These are phyloP conservation scores for Cercospora sojina DNA, from an alignment of 2,329 filamentous ascomycete species.

Conservation along the genomic window DNA sequence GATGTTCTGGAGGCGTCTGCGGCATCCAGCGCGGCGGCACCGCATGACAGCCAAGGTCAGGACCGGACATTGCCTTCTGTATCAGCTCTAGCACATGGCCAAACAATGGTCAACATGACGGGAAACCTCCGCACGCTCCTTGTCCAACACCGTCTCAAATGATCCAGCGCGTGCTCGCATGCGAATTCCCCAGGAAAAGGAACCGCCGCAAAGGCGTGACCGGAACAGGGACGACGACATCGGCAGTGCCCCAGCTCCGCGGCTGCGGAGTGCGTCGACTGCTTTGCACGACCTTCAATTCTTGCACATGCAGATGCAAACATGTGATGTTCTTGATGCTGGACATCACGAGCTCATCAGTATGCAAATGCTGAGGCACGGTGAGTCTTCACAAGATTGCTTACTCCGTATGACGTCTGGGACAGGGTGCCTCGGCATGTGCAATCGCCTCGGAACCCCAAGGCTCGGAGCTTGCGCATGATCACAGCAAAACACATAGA, in stretches of 20 bases:
- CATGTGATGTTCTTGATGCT: neutral
- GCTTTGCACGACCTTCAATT: neutral
- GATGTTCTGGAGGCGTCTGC: neutral
- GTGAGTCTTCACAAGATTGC: neutral
- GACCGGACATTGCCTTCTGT: neutral
- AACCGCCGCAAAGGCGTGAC: neutral
- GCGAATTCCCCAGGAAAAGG: neutral
- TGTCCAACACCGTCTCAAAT: neutral
- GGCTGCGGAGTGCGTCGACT: neutral
- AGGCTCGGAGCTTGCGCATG: neutral
- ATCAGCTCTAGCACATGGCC: neutral
- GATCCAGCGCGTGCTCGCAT: neutral
- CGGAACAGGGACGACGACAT: neutral
- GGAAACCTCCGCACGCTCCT: neutral
- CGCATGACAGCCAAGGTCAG: neutral
- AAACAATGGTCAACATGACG: neutral
- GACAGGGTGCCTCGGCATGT: constrained; percentile 3
- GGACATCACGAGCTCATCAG: neutral
- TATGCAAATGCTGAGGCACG: neutral
- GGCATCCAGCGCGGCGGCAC: neutral
- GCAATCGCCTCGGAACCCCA: neutral
- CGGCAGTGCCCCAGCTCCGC: neutral
- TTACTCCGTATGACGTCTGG: neutral
- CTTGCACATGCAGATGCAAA: neutral
- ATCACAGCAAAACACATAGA: neutral